phyloP scores from a whole-genome alignment of 192 early-diverging fungal species.

The Neocallimastix lanati region DNA sequence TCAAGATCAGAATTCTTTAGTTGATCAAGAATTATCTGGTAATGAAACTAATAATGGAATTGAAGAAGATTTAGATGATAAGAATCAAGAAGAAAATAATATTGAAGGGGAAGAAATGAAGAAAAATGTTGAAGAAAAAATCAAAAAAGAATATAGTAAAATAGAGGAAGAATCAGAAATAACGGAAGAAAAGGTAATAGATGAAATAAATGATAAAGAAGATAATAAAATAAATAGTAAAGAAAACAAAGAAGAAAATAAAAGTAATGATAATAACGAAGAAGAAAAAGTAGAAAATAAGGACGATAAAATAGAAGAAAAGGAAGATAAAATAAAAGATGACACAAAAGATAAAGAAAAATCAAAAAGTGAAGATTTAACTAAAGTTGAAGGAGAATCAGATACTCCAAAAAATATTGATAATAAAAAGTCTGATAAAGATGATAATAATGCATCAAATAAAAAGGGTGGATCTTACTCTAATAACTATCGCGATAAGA shows the following conservation, averaged over 20 bases:
- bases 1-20: background rate
- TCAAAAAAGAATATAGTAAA: too few species aligned
- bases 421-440: background rate
- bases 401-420: background rate
- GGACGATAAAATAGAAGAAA: background rate
- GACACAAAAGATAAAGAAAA: background rate
- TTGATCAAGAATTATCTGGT: background rate
- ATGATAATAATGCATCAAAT: background rate
- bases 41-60: background rate
- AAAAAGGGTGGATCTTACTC: background rate
- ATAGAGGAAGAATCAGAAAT: too few species aligned
- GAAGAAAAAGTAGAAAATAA: background rate
- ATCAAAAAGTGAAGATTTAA: background rate
- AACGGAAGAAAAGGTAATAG: background rate
- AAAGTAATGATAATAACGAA: too few species aligned
- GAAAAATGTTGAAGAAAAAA: too few species aligned
- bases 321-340: background rate
- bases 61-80: background rate
- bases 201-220: background rate
- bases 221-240: background rate
- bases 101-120: background rate
- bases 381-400: background rate
- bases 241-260: background rate
- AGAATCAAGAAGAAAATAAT: background rate
- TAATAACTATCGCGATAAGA: background rate